A percentile compares a stretch with the other conserved stretches of the same genome.
phyloP scores from a whole-genome alignment of 208 protist species.

The Leishmania turanica region DNA sequence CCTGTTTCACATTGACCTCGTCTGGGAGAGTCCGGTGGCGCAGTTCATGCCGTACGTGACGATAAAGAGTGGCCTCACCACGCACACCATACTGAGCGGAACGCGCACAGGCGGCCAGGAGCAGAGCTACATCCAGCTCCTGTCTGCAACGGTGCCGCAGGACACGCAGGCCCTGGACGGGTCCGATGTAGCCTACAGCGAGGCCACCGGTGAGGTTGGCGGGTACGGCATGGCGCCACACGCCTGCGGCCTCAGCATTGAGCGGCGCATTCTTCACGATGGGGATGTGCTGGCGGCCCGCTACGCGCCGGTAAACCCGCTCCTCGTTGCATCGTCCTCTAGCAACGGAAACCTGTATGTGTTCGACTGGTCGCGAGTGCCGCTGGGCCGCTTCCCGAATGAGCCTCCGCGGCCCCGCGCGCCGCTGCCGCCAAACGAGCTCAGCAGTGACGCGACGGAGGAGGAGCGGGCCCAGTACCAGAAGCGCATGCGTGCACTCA shows the following conservation, averaged over 20 bases:
- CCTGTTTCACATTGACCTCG: constrained; percentile 86
- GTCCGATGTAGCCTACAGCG: constrained; percentile 56
- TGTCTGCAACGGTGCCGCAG: constrained; percentile 65
- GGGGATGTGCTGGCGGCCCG: constrained; percentile 83
- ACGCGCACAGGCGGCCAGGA: constrained; percentile 82
- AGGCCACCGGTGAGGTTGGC: constrained; percentile 90
- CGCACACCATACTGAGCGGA: constrained; percentile 78
- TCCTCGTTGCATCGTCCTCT: constrained; percentile 76
- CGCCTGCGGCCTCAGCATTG: constrained; percentile 60
- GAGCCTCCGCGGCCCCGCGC: constrained; percentile 85
- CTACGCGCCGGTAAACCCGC: constrained; percentile 88
- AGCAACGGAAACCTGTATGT: constrained; percentile 85
- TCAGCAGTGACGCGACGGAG: constrained; percentile 63
- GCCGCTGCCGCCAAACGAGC: constrained; percentile 88
- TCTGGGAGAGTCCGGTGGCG: constrained; percentile 82
- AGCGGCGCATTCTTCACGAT: constrained; percentile 87
- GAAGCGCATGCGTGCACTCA: constrained; percentile 76
- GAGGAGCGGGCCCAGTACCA: constrained; percentile 81
- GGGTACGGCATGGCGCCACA: constrained; percentile 88
- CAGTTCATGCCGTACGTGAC: constrained; percentile 88
- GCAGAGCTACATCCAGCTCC: constrained; percentile 85
- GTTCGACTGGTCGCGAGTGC: constrained; percentile 90
- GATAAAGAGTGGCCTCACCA: constrained; percentile 49
- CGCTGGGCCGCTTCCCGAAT: constrained; percentile 87
- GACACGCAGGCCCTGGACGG: constrained; percentile 49